A percentile compares a stretch with the other conserved stretches of the same genome.
Conservation (phyloP, 2,329 filamentous ascomycete genomes). For the Ceratocystiopsis sp. region DNA sequence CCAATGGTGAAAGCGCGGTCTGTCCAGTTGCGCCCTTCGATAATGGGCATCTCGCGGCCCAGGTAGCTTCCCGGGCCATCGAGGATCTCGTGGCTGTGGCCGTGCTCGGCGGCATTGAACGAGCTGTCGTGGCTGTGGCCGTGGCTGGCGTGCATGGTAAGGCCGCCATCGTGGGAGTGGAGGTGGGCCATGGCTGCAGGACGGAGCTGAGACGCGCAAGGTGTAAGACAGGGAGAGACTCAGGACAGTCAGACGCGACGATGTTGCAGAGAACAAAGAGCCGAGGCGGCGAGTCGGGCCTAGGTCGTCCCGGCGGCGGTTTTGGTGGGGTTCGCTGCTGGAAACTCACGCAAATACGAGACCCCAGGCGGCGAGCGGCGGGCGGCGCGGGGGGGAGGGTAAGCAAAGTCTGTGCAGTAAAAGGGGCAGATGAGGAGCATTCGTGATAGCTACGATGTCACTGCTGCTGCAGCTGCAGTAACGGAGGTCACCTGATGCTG, state of each 20-base stretch:
- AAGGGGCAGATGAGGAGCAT: too few relatives aligned
- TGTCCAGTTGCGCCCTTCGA: conserved; percentile 72
- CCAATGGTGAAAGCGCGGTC: conserved; percentile 89
- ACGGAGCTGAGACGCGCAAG: too few relatives aligned
- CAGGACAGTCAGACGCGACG: too few relatives aligned
- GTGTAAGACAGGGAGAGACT: not conserved
- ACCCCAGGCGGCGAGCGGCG: too few relatives aligned
- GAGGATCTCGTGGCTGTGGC: conserved; percentile 90
- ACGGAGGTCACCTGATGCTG: too few relatives aligned
- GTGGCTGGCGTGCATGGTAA: conserved; percentile 14
- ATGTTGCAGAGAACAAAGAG: not conserved
- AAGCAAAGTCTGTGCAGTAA: too few relatives aligned
- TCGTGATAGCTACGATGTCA: too few relatives aligned
- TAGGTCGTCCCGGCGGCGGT: too few relatives aligned
- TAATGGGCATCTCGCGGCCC: conserved; percentile 81
- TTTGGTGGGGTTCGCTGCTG: conserved; percentile 1
- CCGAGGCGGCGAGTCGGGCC: too few relatives aligned
- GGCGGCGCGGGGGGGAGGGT: too few relatives aligned
- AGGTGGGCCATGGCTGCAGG: conserved; percentile 6
- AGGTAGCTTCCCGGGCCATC: conserved; percentile 83
- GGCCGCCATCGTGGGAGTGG: conserved; percentile 31
- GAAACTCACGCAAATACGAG: not conserved
- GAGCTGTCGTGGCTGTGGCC: conserved; percentile 29
- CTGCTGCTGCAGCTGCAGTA: too few relatives aligned
- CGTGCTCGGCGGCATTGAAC: conserved; percentile 53